Percentiles rank a stretch among this genome's conserved stretches.
Evolutionary conservation across 176 grass and related monocot genomes (phyloP).

Genomic region (Oryza brachyantha): DNA sequence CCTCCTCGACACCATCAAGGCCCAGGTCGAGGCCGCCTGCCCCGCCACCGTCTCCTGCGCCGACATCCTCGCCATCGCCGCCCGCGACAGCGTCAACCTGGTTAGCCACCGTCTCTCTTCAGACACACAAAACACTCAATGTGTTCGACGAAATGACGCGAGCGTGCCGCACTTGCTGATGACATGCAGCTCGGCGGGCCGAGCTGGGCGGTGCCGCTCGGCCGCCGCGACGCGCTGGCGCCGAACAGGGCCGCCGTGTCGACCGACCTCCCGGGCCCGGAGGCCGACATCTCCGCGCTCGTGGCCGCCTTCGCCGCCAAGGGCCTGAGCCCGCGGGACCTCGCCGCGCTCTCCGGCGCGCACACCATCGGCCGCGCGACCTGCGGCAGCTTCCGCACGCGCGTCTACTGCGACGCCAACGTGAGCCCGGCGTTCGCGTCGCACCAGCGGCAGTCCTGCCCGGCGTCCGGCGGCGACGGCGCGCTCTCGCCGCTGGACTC

Average conservation of each 20-base stretch:
- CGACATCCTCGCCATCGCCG: conserved; percentile 77
- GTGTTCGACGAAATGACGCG: not conserved
- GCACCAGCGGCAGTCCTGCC: conserved; percentile 23
- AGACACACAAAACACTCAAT: not conserved
- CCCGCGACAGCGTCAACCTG: conserved; percentile 61
- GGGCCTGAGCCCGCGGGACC: conserved; percentile 50
- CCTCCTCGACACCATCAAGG: conserved; percentile 64
- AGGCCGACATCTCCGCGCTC: conserved; percentile 25
- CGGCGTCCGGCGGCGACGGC: conserved; percentile 36
- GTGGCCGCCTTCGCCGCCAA: conserved; percentile 53
- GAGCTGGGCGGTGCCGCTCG: conserved; percentile 64
- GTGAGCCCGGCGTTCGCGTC: conserved; percentile 38
- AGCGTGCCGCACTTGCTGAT: not conserved
- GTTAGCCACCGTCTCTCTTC: not conserved
- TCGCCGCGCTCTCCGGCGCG: conserved; percentile 59
- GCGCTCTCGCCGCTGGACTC: conserved; percentile 50
- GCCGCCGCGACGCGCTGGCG: conserved; percentile 55
- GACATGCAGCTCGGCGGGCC: conserved; percentile 67
- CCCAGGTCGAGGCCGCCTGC: conserved; percentile 57
- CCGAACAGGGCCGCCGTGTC: conserved; percentile 37
- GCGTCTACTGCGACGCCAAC: conserved; percentile 58
- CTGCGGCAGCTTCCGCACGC: conserved; percentile 48
- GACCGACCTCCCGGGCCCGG: conserved; percentile 53
- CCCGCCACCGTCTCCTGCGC: conserved; percentile 60
- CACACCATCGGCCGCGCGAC: conserved; percentile 60